phyloP scores from a whole-genome alignment of 192 early-diverging fungal species.

The Rhizophagus clarus region DNA sequence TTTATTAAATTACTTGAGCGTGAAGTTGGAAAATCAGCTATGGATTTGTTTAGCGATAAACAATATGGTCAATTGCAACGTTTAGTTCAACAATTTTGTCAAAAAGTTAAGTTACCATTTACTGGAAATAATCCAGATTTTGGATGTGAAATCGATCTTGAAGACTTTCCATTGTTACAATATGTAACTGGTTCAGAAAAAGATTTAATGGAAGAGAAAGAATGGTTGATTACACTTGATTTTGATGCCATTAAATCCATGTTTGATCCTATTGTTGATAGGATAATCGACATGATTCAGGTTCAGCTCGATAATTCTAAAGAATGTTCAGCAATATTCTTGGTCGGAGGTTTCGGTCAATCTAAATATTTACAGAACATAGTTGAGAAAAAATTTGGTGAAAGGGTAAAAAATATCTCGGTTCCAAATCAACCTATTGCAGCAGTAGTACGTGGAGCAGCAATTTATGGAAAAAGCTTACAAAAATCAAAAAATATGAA shows the following conservation, averaged over 20 bases:
- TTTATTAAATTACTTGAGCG: conserved; percentile 11
- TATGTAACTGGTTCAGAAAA: not conserved
- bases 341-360: conserved; percentile 58
- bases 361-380: conserved; percentile 53
- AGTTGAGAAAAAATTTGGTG: conserved; percentile 48
- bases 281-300: conserved; percentile 55
- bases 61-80: conserved; percentile 19
- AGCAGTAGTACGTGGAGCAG: conserved; percentile 56
- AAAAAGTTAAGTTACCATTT: not conserved
- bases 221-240: conserved; percentile 42
- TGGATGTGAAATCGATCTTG: no score
- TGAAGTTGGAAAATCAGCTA: not conserved
- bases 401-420: conserved; percentile 42
- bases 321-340: conserved; percentile 50
- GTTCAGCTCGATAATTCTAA: conserved; percentile 49
- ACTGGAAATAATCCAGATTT: not conserved
- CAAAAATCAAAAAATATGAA: no score
- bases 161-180: not conserved
- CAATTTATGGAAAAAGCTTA: conserved; percentile 42
- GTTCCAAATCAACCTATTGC: conserved; percentile 51
- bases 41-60: not conserved
- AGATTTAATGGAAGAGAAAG: conserved; percentile 43
- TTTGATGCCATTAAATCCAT: conserved; percentile 51
- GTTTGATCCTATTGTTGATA: conserved; percentile 58
- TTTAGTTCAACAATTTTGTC: not conserved